Evolutionary conservation across 2,329 filamentous ascomycete genomes (phyloP), one percentile per base, ranked within the genome.

Genomic region (Penicillium aurantiogriseum): DNA sequence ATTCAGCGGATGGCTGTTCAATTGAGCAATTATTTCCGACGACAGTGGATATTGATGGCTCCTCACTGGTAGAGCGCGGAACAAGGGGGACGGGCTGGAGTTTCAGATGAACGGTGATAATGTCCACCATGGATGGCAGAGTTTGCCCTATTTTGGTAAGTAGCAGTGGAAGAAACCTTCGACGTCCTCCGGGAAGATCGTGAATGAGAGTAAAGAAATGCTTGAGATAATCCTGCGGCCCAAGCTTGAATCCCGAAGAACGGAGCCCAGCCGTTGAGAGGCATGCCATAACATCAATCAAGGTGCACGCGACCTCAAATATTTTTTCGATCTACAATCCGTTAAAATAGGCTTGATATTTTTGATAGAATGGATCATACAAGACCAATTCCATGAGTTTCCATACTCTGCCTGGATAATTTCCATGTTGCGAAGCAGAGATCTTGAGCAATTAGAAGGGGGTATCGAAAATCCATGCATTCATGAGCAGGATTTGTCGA

Each of bases 101-200:
- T n/a, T 60, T 60, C 5, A 68, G 52, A 59, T 68, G 65, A n/a
- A 52, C 25, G 9, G 56, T 62, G 13, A 68, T 61, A 1, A 58
- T 47, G 13, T 58, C 50, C 11, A 68, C 44, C 61, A 70, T 64
- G 1, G 56, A 54, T 17, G 88, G 88, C 3, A 92, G 76, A 3
- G 88, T 81, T 42, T 93, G 88, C 59, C 87, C 82, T 39, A 93
- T 83, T 76, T 93, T 94, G 71, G 83, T 84, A 54, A 94, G 76
- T 1, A 96, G 81, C 0, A 95, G 80, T 3, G 90, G 90, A 15
- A 93, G 79, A 70, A 91, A 94, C 51, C 88, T 87, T 60, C 88
- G 83, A 56, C 92, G 83, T 7, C 90, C 90, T 56, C 85, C 87
- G n/a, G 89, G 88, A 19, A 94, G 81, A 9, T 85, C 79, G 2